Conservation (phyloP, 805 yeast species). For the Spathaspora arborariae region DNA sequence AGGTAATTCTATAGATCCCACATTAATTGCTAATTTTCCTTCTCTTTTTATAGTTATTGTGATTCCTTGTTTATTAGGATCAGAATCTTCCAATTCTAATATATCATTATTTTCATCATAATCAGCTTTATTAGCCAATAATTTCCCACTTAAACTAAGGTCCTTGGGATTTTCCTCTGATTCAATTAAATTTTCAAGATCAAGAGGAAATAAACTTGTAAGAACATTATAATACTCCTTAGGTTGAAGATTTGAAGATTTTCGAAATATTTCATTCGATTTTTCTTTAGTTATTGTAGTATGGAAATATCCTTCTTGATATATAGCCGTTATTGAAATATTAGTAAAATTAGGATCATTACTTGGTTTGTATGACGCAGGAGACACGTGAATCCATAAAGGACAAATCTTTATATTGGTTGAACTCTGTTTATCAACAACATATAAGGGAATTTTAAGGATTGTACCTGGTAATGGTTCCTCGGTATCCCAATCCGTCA, state of each 20-base stretch:
- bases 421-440: conserved; percentile 14
- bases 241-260: conserved; percentile 1
- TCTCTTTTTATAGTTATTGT: conserved; percentile 19
- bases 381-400: conserved; percentile 16
- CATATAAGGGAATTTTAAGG: conserved; percentile 13
- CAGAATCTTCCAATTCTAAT: conserved; percentile 19
- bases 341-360: conserved; percentile 8
- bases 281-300: conserved; percentile 9
- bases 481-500: neutral
- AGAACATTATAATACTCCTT: conserved; percentile 7
- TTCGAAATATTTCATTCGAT: conserved; percentile 7
- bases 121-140: conserved; percentile 18
- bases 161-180: conserved; percentile 6
- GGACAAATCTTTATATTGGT: conserved; percentile 11
- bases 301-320: conserved; percentile 21
- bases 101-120: conserved; percentile 18
- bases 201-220: conserved; percentile 17
- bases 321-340: conserved; percentile 15
- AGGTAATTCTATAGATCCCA: conserved; percentile 19
- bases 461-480: conserved; percentile 9
- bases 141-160: conserved; percentile 15
- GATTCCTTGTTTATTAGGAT: conserved; percentile 13
- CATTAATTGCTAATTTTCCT: conserved; percentile 22
- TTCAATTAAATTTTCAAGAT: conserved; percentile 6
- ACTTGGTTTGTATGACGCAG: conserved; percentile 6